Conservation (phyloP, 768 basidiomycete genomes). For the Amanita pseudoporphyria region DNA sequence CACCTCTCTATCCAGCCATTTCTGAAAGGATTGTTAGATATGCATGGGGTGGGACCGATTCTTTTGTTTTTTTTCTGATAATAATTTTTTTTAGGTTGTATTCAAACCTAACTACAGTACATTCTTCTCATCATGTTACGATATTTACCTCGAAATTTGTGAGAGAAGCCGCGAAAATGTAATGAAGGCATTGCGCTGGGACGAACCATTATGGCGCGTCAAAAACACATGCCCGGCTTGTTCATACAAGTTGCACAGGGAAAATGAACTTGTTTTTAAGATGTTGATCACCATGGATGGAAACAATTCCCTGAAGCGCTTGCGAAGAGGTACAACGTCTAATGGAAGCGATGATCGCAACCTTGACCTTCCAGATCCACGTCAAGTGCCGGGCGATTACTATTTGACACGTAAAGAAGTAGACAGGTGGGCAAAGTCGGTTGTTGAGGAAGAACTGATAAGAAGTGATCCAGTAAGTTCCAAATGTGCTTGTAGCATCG, state of each 20-base stretch:
- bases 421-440: no score
- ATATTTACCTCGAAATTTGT: slow-evolving; percentile 12
- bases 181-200: slow-evolving; percentile 12
- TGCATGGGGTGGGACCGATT: slow-evolving; percentile 13
- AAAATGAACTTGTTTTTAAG: no score
- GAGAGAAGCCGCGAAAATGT: slow-evolving; percentile 10
- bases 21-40: slow-evolving; percentile 20
- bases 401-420: slow-evolving; percentile 14
- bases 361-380: slow-evolving; percentile 10
- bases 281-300: no score
- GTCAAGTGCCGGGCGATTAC: no score
- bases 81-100: slow-evolving; percentile 10
- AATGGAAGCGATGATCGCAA: background rate
- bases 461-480: background rate
- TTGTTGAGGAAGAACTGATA: background rate
- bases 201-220: no score
- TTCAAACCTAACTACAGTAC: no score
- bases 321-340: background rate
- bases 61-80: slow-evolving; percentile 4
- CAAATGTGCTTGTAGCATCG: background rate
- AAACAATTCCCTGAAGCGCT: no score
- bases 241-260: no score
- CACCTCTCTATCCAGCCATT: no score
- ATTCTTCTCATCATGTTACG: background rate
- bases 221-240: no score